Percentiles rank a stretch among this genome's conserved stretches.
Conservation (phyloP, 73 alveolate species). For the Paramecium sonneborni region DNA sequence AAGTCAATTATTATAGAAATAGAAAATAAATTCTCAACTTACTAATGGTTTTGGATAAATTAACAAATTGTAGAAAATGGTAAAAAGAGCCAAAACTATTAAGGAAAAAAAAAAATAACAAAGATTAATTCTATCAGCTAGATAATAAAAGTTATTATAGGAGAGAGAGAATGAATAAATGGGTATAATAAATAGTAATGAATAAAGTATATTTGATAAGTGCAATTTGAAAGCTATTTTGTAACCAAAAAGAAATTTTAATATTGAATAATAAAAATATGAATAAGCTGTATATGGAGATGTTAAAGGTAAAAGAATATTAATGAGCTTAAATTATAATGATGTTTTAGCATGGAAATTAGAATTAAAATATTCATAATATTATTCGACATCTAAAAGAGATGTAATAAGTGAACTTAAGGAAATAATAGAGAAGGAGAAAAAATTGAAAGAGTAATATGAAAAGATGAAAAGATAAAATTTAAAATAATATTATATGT, state of each 20-base stretch:
- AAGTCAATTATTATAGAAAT: neutral
- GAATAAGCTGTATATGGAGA: conserved; percentile 4
- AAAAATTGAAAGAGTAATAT: neutral
- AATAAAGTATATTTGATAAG: neutral
- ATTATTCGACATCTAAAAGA: neutral
- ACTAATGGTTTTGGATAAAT: conserved; percentile 29
- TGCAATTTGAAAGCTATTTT: neutral
- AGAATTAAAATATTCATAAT: neutral
- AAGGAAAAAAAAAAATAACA: neutral
- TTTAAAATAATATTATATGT: conserved; percentile 4
- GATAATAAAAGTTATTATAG: neutral
- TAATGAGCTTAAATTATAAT: neutral
- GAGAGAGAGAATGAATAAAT: conserved; percentile 8
- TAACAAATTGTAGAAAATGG: conserved; percentile 5
- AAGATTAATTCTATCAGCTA: conserved; percentile 33
- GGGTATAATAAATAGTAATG: neutral
- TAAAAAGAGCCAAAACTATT: neutral
- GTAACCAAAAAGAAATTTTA: conserved; percentile 2
- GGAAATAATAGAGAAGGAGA: neutral
- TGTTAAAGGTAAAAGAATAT: neutral
- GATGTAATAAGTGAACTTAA: neutral
- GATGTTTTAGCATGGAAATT: conserved; percentile 56
- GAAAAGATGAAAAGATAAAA: neutral
- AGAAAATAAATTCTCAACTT: neutral
- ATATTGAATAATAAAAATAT: neutral